Evolutionary conservation across 345 rosid species (phyloP).

Genomic region (Ceriops decandra): DNA sequence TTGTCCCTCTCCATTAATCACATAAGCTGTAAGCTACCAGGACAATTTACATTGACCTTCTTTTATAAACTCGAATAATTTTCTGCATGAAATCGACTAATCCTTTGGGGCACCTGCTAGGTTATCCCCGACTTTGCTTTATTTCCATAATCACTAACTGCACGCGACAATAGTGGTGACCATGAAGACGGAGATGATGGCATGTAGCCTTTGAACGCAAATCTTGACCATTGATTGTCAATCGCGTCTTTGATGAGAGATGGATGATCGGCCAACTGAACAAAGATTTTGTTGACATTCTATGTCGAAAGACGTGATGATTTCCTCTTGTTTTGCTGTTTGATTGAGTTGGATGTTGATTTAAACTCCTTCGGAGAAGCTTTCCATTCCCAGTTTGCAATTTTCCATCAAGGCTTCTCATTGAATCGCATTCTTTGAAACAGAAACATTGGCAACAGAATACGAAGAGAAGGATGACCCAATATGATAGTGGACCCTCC

Average conservation of each 20-base stretch:
- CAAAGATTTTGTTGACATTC: conserved; percentile 34
- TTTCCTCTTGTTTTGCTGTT: conserved; percentile 50
- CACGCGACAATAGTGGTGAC: conserved; percentile 46
- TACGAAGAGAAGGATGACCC: conserved; percentile 25
- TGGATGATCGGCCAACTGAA: conserved; percentile 77
- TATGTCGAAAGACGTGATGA: conserved; percentile 47
- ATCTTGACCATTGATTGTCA: conserved; percentile 85
- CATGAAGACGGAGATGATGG: conserved; percentile 30
- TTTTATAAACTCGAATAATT: conserved; percentile 39
- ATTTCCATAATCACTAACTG: conserved; percentile 38
- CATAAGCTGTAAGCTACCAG: too few species aligned
- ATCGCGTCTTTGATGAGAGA: conserved; percentile 62
- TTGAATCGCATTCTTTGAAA: conserved; percentile 12
- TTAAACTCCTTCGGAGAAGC: conserved; percentile 47
- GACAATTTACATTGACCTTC: conserved; percentile 14
- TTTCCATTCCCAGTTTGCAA: conserved; percentile 51
- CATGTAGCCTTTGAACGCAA: conserved; percentile 55
- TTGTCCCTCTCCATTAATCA: too few species aligned
- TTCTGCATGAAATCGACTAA: conserved; percentile 75
- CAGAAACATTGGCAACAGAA: conserved; percentile 46
- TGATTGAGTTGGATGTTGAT: conserved; percentile 29
- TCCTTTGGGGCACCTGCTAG: conserved; percentile 85
- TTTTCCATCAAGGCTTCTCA: conserved; percentile 23
- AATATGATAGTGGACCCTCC: conserved; percentile 24
- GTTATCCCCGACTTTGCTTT: conserved; percentile 46